Percentiles rank a stretch among this genome's conserved stretches.
phyloP scores from a whole-genome alignment of 139 green algal species.

The Closterium sp. region DNA sequence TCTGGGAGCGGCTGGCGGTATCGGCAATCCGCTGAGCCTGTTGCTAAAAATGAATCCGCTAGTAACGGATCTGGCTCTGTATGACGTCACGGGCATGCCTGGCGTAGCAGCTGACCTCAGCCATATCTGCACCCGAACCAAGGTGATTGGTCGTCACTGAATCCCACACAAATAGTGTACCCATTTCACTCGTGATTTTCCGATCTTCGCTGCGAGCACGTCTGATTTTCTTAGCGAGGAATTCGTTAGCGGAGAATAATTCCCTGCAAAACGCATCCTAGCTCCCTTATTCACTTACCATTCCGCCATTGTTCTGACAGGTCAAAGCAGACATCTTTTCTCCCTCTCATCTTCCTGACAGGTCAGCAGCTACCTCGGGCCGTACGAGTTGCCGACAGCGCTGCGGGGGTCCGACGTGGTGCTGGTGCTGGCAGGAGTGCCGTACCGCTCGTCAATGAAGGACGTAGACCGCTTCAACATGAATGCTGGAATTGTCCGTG shows the following conservation, averaged over 20 bases:
- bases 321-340: no score
- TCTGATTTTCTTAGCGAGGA: neutral
- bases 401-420: neutral
- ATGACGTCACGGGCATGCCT: conserved; percentile 90
- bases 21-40: conserved; percentile 89
- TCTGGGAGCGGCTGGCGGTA: conserved; percentile 89
- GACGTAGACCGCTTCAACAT: neutral
- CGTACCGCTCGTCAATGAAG: neutral
- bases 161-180: neutral
- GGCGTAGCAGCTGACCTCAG: conserved; percentile 89
- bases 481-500: neutral
- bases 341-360: neutral
- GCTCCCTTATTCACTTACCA: no score
- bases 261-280: no score
- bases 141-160: neutral
- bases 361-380: neutral
- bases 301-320: no score
- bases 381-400: neutral
- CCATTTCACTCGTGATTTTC: neutral
- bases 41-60: conserved; percentile 91
- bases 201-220: neutral
- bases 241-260: neutral
- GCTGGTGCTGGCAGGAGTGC: neutral
- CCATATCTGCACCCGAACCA: conserved; percentile 80
- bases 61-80: conserved; percentile 85